phyloP scores from a whole-genome alignment of 768 basidiomycete genomes.

The Tulasnella sp. region DNA sequence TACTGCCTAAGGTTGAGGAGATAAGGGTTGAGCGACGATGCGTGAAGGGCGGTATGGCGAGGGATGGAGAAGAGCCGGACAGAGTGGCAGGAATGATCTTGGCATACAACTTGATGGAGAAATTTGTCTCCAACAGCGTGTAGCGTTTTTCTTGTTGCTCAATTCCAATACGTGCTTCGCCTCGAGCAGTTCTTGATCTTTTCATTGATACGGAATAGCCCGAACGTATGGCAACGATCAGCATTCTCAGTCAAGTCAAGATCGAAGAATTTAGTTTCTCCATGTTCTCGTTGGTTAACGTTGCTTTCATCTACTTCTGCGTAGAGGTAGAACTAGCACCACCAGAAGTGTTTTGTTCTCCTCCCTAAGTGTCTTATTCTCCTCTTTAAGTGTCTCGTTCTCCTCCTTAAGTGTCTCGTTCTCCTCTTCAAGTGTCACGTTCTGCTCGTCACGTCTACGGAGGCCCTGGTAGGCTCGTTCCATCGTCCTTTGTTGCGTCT shows the following conservation, averaged over 20 bases:
- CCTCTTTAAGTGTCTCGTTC: too few relatives aligned
- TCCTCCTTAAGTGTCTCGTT: too few relatives aligned
- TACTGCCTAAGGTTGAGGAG: not conserved
- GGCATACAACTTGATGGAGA: not conserved
- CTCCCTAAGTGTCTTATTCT: too few relatives aligned
- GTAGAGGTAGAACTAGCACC: too few relatives aligned
- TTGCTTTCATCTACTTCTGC: not conserved
- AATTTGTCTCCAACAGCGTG: not conserved
- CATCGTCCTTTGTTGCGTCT: too few relatives aligned
- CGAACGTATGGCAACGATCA: too few relatives aligned
- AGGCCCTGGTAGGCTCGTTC: too few relatives aligned
- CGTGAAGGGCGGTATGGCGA: not conserved
- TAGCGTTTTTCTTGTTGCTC: not conserved
- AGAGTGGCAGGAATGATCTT: not conserved
- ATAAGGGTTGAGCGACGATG: not conserved
- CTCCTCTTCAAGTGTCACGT: too few relatives aligned
- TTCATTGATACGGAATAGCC: conserved; percentile 81
- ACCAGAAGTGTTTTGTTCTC: too few relatives aligned
- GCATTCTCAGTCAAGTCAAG: too few relatives aligned
- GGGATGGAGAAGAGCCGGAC: not conserved
- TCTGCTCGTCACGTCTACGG: too few relatives aligned
- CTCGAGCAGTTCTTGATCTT: conserved; percentile 68
- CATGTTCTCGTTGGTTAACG: not conserved
- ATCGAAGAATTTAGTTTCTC: too few relatives aligned
- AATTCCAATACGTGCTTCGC: not conserved